Evolutionary conservation across 2,329 filamentous ascomycete species (phyloP).

Genomic region (Alternaria arbusti): DNA sequence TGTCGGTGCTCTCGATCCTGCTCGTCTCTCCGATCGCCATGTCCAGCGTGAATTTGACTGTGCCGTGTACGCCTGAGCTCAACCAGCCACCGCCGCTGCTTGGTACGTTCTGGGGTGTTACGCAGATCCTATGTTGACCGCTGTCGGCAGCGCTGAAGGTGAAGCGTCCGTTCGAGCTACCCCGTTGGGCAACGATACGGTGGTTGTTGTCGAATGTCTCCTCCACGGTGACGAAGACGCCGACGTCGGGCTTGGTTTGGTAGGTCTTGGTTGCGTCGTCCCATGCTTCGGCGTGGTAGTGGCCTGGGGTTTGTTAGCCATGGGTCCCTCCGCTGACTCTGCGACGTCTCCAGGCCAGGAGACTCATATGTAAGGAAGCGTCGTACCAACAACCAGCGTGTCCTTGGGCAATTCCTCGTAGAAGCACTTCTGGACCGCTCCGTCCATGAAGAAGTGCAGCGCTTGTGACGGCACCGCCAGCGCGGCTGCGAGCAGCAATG

Average conservation of each 20-base stretch:
- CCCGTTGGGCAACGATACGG: slow-evolving; percentile 88
- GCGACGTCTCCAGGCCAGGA: neutral
- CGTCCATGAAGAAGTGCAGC: slow-evolving; percentile 95
- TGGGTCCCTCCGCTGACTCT: neutral
- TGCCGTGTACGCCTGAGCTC: slow-evolving; percentile 69
- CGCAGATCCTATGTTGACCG: slow-evolving; percentile 96
- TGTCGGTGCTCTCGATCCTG: slow-evolving; percentile 91
- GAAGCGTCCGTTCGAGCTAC: slow-evolving; percentile 78
- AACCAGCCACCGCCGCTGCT: slow-evolving; percentile 74
- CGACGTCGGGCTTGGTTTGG: slow-evolving; percentile 74
- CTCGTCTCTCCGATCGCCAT: slow-evolving; percentile 93
- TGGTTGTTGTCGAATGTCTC: slow-evolving; percentile 98
- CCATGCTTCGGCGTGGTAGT: slow-evolving; percentile 87
- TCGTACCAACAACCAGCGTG: slow-evolving; percentile 85
- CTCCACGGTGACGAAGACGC: slow-evolving; percentile 91
- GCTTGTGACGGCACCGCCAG: slow-evolving; percentile 72
- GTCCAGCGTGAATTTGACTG: slow-evolving; percentile 84
- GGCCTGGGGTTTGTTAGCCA: slow-evolving; percentile 58
- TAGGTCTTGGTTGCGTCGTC: slow-evolving; percentile 73
- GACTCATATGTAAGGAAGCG: neutral
- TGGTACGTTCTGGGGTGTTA: slow-evolving; percentile 79
- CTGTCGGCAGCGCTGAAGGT: slow-evolving; percentile 94
- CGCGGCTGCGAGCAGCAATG: slow-evolving; percentile 70
- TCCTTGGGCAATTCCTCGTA: slow-evolving; percentile 98
- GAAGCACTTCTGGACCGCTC: slow-evolving; percentile 88